Evolutionary conservation across 495 filamentous ascomycete species (phyloP), one percentile per base, ranked within the genome.

Genomic region (Podospora pseudopauciseta): DNA sequence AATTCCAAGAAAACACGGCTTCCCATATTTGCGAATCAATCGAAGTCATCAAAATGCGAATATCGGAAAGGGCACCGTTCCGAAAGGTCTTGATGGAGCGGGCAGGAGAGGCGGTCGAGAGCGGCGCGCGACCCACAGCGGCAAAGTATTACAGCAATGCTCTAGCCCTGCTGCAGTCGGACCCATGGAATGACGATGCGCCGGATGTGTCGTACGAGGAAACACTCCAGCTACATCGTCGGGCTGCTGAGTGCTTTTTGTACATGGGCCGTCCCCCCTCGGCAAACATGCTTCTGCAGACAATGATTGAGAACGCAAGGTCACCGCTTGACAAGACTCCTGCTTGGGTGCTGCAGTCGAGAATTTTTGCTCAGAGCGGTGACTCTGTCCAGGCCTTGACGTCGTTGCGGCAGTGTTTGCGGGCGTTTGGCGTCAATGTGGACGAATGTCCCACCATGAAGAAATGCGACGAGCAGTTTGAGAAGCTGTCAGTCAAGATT

Each of bases 191-290:
- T 66, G 90, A 91, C 28, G 81, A 80, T 11, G 73, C 76, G 27
- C 80, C 84, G n/a, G 93, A 96, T 75, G 88, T 91, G 1, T 88
- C 87, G 65, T 96, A 96, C 70, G 87, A 92, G n/a, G 92, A 96
- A 77, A 95, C 91, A 0, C 80, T 94, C 59, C 85, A 88, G 63
- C 78, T 96, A 16, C 88, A 90, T 73, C 86, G 89, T 11, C 85
- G 89, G 68, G 86, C 91, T 3, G 90, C 92, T n/a, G 92, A 96
- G 75, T 91, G 90, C 77, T 86, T 89, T 69, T 90, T 90, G 76
- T 92, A 90, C 69, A 89, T 92, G 81, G 88, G 86, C 2, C 84
- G 90, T 32, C 85, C 86, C 69, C 76, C 82, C 18, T 83, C 88
- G 64, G 90, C 91, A 64, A 83, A 89, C 30, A 78, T 79, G 16